Conservation (phyloP, 371 early-diverging fungal genomes). For the Apophysomyces sp. region DNA sequence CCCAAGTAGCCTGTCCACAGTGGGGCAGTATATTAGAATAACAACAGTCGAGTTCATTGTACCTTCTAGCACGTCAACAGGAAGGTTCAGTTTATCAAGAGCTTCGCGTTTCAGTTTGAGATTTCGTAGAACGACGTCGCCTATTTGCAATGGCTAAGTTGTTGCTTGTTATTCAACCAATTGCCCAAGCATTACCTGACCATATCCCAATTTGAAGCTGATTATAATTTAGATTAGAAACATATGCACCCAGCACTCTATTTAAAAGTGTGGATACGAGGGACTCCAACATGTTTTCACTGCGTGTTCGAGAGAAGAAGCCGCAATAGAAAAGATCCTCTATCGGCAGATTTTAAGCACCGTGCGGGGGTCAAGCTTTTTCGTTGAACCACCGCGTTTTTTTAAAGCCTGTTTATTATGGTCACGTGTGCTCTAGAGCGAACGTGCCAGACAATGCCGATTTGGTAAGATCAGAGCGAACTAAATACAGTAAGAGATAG, state of each 20-base stretch:
- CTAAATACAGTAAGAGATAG: too few species aligned
- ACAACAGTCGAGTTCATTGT: neutral
- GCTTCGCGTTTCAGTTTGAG: constrained; percentile 88
- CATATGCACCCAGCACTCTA: constrained; percentile 93
- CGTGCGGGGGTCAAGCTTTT: too few species aligned
- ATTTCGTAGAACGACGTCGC: constrained; percentile 94
- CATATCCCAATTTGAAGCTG: constrained; percentile 97
- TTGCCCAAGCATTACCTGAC: constrained; percentile 68
- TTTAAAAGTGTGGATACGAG: constrained; percentile 89
- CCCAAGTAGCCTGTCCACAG: constrained; percentile 53
- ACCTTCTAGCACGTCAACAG: constrained; percentile 94
- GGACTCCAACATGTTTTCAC: constrained; percentile 80
- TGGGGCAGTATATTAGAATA: neutral
- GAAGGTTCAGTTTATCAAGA: constrained; percentile 90
- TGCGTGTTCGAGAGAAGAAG: neutral
- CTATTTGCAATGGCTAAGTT: constrained; percentile 36
- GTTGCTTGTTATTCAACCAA: neutral
- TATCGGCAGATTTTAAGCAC: neutral
- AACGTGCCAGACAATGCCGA: too few species aligned
- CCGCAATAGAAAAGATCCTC: neutral
- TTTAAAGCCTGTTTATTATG: too few species aligned
- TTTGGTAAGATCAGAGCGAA: too few species aligned
- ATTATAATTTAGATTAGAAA: constrained; percentile 91
- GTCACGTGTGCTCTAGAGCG: too few species aligned
- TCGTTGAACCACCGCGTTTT: too few species aligned